These are phyloP conservation scores for Spraguea lophii DNA, from an alignment of 371 early-diverging fungal genomes.

Conservation along the genomic window DNA sequence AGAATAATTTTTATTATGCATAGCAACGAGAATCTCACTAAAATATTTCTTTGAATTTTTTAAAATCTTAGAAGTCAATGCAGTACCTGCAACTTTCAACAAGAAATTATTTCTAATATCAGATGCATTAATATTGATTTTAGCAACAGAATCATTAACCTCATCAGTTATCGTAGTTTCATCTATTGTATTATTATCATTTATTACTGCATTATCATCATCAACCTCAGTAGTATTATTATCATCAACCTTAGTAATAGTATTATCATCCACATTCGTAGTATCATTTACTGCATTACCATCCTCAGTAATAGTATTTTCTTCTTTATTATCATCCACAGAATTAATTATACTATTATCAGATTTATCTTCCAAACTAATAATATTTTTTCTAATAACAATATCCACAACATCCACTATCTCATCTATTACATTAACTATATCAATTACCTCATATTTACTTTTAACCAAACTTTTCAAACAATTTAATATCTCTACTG, in stretches of 20 bases:
- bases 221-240: too few relatives aligned
- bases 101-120: too few relatives aligned
- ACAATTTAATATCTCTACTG: conserved; percentile 78
- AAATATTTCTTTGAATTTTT: conserved; percentile 86
- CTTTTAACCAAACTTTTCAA: conserved; percentile 78
- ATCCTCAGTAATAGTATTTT: conserved; percentile 7
- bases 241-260: too few relatives aligned
- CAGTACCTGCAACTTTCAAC: conserved; percentile 79
- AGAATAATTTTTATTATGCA: conserved; percentile 45
- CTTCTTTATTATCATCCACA: conserved; percentile 54
- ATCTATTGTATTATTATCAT: too few relatives aligned
- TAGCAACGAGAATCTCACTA: conserved; percentile 90
- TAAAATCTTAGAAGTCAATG: conserved; percentile 92
- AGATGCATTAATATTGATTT: too few relatives aligned
- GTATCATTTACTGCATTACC: too few relatives aligned
- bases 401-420: not conserved
- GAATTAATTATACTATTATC: conserved; percentile 60
- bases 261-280: too few relatives aligned
- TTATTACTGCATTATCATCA: too few relatives aligned
- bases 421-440: conserved; percentile 71
- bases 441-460: conserved; percentile 70
- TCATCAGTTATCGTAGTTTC: too few relatives aligned
- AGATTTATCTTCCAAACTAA: conserved; percentile 54
- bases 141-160: too few relatives aligned
- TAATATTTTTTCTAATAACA: not conserved